Evolutionary conservation across 106 monocot species (phyloP), one percentile per base, ranked within the genome.

Genomic region (Hemerocallis citrina): DNA sequence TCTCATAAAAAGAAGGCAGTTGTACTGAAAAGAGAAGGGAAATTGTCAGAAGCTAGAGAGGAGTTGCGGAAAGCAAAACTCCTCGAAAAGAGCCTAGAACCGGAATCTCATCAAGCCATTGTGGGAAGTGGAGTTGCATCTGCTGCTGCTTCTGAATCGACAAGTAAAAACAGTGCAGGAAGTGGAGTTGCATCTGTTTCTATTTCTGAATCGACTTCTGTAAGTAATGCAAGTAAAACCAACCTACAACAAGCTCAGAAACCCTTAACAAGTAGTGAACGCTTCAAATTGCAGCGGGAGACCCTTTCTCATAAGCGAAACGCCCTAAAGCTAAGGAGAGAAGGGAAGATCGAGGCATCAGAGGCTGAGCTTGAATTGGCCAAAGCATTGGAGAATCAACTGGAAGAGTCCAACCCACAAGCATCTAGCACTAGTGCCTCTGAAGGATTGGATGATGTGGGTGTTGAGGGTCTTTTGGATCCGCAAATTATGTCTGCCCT

Each of bases 271-370:
- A 51, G 78, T 29, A 75, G 82, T 17, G 98, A 98, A 28, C 76
- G 88, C 24, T 81, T 98, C 44, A 98, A 82, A 46, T 54, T 98
- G 42, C 98, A 92, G 68, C 98, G 85, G 59, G 82, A 98, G 62
- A 87, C 87, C 10, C 92, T 98, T 36, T 42, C 91, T 70, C 88
- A 92, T 70, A 98, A 98, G 52, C 81, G 98, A 20, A 81, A 79
- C 36, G 92, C 98, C 25, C 63, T 92, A 28, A 98, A 80, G 74
- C 81, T 98, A 37, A 67, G 90, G 29, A 88, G 98, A 74, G 98
- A 88, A 61, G 98, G 98, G 37, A 92, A 79, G 77, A 80, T 80
- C 0, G 81, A 76, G 20, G 98, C 92, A 69, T 68, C 98, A 6
- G 88, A 92, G 37, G 79, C 70, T 11, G 89, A 89, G 62, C 63